phyloP scores from a whole-genome alignment of 345 rosid genomes.

The Arabidopsis arenosa region DNA sequence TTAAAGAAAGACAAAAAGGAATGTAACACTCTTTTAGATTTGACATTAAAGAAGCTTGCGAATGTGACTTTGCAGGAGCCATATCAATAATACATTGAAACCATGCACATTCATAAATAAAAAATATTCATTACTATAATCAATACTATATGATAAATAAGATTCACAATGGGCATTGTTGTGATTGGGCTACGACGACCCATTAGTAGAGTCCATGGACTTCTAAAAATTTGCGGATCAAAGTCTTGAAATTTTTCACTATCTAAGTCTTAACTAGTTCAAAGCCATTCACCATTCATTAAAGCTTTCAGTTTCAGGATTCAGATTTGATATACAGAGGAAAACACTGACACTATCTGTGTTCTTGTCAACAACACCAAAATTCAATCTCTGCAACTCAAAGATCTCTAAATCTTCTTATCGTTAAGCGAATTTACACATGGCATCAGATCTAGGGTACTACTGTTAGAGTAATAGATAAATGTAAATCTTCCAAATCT shows the following conservation, averaged over 20 bases:
- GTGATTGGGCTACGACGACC: not conserved
- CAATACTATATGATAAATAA: not conserved
- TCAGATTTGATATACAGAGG: not conserved
- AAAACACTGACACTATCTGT: not conserved
- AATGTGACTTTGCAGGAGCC: conserved; percentile 37
- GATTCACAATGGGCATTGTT: not conserved
- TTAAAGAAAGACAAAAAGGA: conserved; percentile 47
- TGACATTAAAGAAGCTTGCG: conserved; percentile 34
- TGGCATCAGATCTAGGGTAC: not conserved
- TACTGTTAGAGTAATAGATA: too few species aligned
- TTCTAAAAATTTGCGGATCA: not conserved
- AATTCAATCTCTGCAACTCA: not conserved
- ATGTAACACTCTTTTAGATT: conserved; percentile 37
- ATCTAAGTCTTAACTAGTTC: not conserved
- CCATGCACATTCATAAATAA: not conserved
- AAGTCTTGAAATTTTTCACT: not conserved
- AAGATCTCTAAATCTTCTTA: not conserved
- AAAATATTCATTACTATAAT: not conserved
- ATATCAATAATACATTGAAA: conserved; percentile 8
- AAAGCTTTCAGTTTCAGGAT: not conserved
- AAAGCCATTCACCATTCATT: not conserved
- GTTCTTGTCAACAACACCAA: conserved; percentile 12
- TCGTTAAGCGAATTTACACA: not conserved
- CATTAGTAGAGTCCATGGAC: conserved; percentile 5
- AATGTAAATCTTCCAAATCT: too few species aligned